Evolutionary conservation across 2,329 filamentous ascomycete species (phyloP).

Genomic region (Paramyrothecium roridum): DNA sequence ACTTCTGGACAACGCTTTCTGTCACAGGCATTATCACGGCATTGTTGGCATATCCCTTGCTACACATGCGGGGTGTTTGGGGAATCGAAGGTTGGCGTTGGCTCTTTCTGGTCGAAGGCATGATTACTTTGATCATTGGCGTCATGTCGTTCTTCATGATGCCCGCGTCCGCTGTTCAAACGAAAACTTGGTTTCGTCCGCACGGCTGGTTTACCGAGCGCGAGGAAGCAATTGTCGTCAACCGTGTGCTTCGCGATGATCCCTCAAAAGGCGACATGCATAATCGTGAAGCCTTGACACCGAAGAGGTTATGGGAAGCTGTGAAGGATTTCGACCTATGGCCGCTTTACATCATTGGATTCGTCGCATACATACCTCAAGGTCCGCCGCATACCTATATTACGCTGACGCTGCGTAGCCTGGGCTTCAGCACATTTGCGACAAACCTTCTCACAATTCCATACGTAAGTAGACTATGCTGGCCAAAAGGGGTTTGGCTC

Average conservation of each 20-base stretch:
- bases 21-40: conserved; percentile 18
- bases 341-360: conserved; percentile 48
- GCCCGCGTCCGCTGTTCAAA: conserved; percentile 29
- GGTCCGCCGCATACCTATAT: conserved; percentile 39
- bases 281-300: conserved; percentile 49
- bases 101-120: conserved; percentile 16
- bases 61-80: conserved; percentile 19
- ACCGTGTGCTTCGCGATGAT: conserved; percentile 52
- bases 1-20: conserved; percentile 19
- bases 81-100: conserved; percentile 20
- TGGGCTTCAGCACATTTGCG: conserved; percentile 40
- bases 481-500: not conserved
- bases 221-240: conserved; percentile 57
- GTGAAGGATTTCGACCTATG: conserved; percentile 53
- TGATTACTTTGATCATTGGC: conserved; percentile 12
- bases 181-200: conserved; percentile 42
- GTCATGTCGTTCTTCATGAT: conserved; percentile 25
- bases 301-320: conserved; percentile 40
- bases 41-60: conserved; percentile 18
- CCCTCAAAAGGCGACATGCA: conserved; percentile 53
- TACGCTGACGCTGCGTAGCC: conserved; percentile 34
- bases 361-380: conserved; percentile 35
- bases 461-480: not conserved
- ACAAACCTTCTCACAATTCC: conserved; percentile 46
- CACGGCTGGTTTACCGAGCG: conserved; percentile 55